Evolutionary conservation across 2,329 filamentous ascomycete species (phyloP).

Genomic region (Hypoxylon sp.): DNA sequence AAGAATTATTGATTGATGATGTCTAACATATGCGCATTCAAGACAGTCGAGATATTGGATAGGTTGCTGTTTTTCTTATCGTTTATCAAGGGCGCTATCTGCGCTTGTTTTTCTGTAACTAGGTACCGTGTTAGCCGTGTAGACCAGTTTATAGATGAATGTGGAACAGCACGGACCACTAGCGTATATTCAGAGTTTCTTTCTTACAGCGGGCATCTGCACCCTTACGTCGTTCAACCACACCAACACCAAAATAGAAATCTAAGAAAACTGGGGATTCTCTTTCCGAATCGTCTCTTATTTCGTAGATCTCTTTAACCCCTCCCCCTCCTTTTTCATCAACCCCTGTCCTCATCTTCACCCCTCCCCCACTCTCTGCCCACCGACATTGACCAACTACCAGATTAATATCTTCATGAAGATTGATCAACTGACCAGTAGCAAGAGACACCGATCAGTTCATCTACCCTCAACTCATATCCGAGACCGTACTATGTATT

Average conservation of each 20-base stretch:
- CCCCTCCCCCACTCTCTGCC: slow-evolving; percentile 35
- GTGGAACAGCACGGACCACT: slow-evolving; percentile 33
- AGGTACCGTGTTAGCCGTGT: no score
- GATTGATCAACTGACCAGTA: slow-evolving; percentile 43
- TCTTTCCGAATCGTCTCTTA: slow-evolving; percentile 14
- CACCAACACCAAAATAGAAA: slow-evolving; percentile 45
- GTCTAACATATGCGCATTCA: slow-evolving; percentile 19
- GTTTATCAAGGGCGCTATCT: slow-evolving; percentile 42
- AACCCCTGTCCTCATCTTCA: not conserved
- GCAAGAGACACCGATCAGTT: slow-evolving; percentile 38
- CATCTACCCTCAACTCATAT: slow-evolving; percentile 35
- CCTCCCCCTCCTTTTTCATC: slow-evolving; percentile 33
- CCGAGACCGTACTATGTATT: slow-evolving; percentile 22
- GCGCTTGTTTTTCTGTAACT: slow-evolving; percentile 35
- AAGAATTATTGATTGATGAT: slow-evolving; percentile 27
- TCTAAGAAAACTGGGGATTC: slow-evolving; percentile 27
- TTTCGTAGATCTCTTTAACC: slow-evolving; percentile 28
- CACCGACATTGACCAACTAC: slow-evolving; percentile 13
- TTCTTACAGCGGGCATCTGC: slow-evolving; percentile 21
- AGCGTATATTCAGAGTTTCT: not conserved
- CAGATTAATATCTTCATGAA: slow-evolving; percentile 3
- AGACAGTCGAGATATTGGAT: not conserved
- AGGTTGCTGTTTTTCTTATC: slow-evolving; percentile 13
- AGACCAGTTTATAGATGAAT: no score
- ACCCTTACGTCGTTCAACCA: slow-evolving; percentile 46